Percentiles rank a stretch among this genome's conserved stretches.
Evolutionary conservation across 331 rosid species (phyloP).

Genomic region (Cydonia oblonga): DNA sequence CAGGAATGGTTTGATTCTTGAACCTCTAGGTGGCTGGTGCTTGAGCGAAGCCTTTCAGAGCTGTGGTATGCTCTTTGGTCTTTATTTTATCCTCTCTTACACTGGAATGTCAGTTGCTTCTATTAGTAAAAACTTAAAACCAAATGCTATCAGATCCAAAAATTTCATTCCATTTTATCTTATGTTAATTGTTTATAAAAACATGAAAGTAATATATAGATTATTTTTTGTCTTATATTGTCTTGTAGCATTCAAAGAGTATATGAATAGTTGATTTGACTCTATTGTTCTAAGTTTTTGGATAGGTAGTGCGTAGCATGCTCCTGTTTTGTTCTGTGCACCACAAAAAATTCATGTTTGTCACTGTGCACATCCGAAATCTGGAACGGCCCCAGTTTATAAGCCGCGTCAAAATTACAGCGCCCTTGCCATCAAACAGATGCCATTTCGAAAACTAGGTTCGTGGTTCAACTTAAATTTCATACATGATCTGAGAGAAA

Average conservation of each 20-base stretch:
- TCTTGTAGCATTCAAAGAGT: not conserved
- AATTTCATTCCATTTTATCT: not conserved
- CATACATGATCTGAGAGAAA: not conserved
- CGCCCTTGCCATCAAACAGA: not conserved
- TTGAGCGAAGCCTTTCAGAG: not conserved
- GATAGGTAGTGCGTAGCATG: no score
- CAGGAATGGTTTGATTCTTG: not conserved
- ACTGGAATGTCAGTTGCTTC: not conserved
- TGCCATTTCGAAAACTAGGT: not conserved
- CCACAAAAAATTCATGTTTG: not conserved
- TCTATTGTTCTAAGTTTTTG: not conserved
- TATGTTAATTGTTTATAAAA: not conserved
- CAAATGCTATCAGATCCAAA: not conserved
- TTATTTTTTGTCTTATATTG: not conserved
- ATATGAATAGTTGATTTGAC: not conserved
- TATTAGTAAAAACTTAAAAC: not conserved
- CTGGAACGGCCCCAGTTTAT: not conserved
- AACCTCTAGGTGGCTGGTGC: not conserved
- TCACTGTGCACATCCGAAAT: not conserved
- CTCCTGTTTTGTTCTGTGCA: not conserved
- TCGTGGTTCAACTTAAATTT: not conserved
- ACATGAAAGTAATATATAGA: not conserved
- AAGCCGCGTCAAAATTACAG: not conserved
- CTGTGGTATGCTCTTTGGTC: not conserved
- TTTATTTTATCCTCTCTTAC: not conserved